Evolutionary conservation across 805 yeast genomes (phyloP), one percentile per base, ranked within the genome.

Genomic region (Komagataella ulmi): DNA sequence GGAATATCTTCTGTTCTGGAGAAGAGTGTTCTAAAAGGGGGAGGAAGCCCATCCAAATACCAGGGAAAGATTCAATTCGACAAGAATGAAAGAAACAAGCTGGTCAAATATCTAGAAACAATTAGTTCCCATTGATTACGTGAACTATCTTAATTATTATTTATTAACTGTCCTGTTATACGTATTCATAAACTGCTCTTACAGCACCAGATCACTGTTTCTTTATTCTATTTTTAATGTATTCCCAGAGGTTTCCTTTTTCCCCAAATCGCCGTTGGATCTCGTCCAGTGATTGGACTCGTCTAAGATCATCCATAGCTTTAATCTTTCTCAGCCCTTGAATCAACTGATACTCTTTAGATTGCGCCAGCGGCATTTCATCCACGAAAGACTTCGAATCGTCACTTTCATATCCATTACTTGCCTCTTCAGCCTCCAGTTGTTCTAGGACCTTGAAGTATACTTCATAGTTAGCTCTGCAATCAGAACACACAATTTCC

Each of bases 401-500:
- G 40, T 30, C 40, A 10, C 44, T 48, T 17, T 17, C 45, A n/a
- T 18, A 24, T 43, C 51, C 49, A 53, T 51, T 14, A 47, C 50
- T 47, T 24, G 49, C 44, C 48, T 52, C 46, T 44, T 51, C 55
- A 10, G 54, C 49, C 8, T 52, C 43, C 40, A 30, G n/a, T 7
- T 53, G 45, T 43, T 49, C 56, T 21, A 61, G 40, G 7, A 58
- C 24, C 21, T 51, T 53, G 24, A 54, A 53, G 6, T 62, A 36
- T 43, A 54, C 58, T 47, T 66, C 68, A 52, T 64, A 66, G 18
- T 68, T 71, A 50, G 69, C 78, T 12, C 81, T 76, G 57, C 89
- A 83, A 51, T 73, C 74, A 49, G 76, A 74, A 58, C 89, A 83
- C 0, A 83, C 82, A 53, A 83, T 74, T 58, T 83, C 87, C 45